phyloP scores from a whole-genome alignment of 2,329 filamentous ascomycete genomes.

The Colletotrichum spinosum region DNA sequence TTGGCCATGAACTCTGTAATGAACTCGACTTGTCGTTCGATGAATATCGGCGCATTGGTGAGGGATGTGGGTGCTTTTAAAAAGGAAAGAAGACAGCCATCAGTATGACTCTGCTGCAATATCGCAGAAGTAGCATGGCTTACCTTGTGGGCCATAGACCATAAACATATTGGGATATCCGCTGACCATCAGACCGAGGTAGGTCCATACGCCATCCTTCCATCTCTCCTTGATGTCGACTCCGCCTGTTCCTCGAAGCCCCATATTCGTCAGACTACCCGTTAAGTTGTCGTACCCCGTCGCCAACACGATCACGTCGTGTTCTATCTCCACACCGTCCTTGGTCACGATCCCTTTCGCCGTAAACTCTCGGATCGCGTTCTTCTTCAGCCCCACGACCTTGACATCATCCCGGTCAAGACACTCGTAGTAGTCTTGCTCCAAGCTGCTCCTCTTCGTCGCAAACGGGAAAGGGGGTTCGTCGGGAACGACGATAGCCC shows the following conservation, averaged over 20 bases:
- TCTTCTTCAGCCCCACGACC: slow-evolving; percentile 56
- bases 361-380: slow-evolving; percentile 54
- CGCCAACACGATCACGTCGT: slow-evolving; percentile 50
- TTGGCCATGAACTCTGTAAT: slow-evolving; percentile 30
- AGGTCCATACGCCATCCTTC: slow-evolving; percentile 45
- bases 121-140: neutral
- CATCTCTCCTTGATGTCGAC: slow-evolving; percentile 47
- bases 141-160: slow-evolving; percentile 42
- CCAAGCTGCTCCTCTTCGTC: slow-evolving; percentile 58
- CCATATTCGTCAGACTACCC: slow-evolving; percentile 46
- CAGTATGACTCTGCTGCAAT: neutral
- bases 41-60: slow-evolving; percentile 37
- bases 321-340: slow-evolving; percentile 50
- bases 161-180: slow-evolving; percentile 41
- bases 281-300: slow-evolving; percentile 50
- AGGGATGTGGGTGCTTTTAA: slow-evolving; percentile 38
- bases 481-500: slow-evolving; percentile 58
- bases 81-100: neutral
- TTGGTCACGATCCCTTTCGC: slow-evolving; percentile 52
- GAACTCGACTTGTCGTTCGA: slow-evolving; percentile 38
- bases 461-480: slow-evolving; percentile 59
- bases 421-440: slow-evolving; percentile 62
- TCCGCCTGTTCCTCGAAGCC: slow-evolving; percentile 44
- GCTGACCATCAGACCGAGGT: slow-evolving; percentile 40
- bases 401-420: slow-evolving; percentile 58